phyloP scores from a whole-genome alignment of 352 stramenopile genomes.

The Phytopythium sindhum region DNA sequence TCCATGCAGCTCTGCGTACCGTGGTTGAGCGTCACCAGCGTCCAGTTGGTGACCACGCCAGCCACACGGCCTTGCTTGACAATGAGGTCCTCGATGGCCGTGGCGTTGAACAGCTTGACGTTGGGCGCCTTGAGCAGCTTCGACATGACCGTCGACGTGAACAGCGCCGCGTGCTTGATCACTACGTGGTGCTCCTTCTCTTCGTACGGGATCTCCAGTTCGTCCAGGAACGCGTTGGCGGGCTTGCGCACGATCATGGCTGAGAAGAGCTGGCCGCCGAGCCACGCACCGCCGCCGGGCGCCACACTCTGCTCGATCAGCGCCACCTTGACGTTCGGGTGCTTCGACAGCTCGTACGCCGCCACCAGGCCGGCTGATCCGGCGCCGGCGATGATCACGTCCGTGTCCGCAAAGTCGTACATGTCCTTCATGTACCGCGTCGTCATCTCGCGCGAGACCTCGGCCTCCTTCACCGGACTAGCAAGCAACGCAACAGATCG shows the following conservation, averaged over 20 bases:
- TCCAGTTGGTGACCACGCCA: slow-evolving; percentile 70
- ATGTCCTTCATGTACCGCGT: slow-evolving; percentile 75
- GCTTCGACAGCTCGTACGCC: slow-evolving; percentile 63
- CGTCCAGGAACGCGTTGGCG: slow-evolving; percentile 53
- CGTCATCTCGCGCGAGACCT: slow-evolving; percentile 68
- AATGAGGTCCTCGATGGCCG: slow-evolving; percentile 65
- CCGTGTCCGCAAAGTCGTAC: slow-evolving; percentile 67
- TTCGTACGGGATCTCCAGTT: slow-evolving; percentile 68
- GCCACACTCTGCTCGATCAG: slow-evolving; percentile 64
- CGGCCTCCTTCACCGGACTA: slow-evolving; percentile 59
- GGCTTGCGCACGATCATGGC: slow-evolving; percentile 71
- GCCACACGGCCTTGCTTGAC: slow-evolving; percentile 59
- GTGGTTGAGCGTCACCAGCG: slow-evolving; percentile 61
- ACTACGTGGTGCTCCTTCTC: slow-evolving; percentile 61
- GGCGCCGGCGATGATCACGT: slow-evolving; percentile 64
- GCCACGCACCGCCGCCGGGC: slow-evolving; percentile 51
- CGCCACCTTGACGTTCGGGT: slow-evolving; percentile 50
- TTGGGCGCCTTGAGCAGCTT: slow-evolving; percentile 56
- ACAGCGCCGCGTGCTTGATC: slow-evolving; percentile 62
- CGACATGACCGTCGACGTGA: slow-evolving; percentile 63
- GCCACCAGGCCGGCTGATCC: slow-evolving; percentile 52
- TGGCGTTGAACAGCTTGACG: slow-evolving; percentile 73
- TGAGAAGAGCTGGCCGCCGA: slow-evolving; percentile 62
- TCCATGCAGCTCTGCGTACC: slow-evolving; percentile 73
- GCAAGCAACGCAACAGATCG: not conserved